Percentiles rank a stretch among this genome's conserved stretches.
Evolutionary conservation across 2,329 filamentous ascomycete species (phyloP).

Genomic region (Diplodia sapinea): DNA sequence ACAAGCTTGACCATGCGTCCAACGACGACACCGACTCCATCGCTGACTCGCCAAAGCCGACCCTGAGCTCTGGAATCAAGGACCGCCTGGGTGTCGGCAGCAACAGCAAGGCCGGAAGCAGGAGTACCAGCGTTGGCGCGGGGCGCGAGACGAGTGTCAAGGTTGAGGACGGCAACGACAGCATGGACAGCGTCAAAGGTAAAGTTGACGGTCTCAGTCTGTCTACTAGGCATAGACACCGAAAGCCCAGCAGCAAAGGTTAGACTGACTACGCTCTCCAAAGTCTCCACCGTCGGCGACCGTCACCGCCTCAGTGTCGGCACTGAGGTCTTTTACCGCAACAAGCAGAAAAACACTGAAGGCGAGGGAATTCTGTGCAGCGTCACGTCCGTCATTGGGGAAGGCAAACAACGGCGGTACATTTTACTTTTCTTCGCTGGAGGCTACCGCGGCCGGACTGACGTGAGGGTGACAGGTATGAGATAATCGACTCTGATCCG

Average conservation of each 20-base stretch:
- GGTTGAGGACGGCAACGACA: constrained; percentile 54
- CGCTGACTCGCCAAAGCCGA: constrained; percentile 43
- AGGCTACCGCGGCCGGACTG: too few species aligned
- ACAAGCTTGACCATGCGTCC: constrained; percentile 44
- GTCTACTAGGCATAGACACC: constrained; percentile 24
- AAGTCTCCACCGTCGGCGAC: constrained; percentile 30
- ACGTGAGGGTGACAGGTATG: constrained; percentile 44
- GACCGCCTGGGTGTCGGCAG: constrained; percentile 40
- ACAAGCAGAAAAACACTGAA: constrained; percentile 50
- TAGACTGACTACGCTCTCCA: constrained; percentile 30
- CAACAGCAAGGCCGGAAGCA: constrained; percentile 45
- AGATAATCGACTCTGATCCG: constrained; percentile 58
- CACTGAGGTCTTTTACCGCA: constrained; percentile 59
- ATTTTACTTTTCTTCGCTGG: not conserved
- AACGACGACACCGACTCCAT: constrained; percentile 48
- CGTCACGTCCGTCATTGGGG: constrained; percentile 59
- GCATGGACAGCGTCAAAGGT: constrained; percentile 53
- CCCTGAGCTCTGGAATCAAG: constrained; percentile 27
- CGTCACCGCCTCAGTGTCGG: constrained; percentile 46
- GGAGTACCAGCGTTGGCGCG: constrained; percentile 53
- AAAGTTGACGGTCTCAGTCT: constrained; percentile 35
- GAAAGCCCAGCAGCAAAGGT: constrained; percentile 33
- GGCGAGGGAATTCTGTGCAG: constrained; percentile 60
- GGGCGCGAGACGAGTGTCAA: constrained; percentile 59
- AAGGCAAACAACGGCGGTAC: constrained; percentile 57